Conservation (phyloP, 1,284 basidiomycete species). For the Marasmius oreades region DNA sequence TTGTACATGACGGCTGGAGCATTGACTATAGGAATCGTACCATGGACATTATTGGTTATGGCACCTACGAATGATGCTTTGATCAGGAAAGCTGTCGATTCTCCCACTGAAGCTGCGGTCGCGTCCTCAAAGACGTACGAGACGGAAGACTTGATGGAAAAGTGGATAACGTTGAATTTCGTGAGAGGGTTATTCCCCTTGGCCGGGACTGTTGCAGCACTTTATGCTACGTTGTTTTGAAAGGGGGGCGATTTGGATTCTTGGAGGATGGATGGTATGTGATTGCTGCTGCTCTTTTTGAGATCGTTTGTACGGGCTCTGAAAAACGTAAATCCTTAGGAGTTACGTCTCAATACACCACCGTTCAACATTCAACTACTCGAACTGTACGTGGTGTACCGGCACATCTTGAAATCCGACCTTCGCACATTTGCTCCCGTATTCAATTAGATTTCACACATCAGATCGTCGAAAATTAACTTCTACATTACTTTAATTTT, state of each 20-base stretch:
- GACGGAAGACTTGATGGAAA: background rate
- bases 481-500: no score
- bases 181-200: background rate
- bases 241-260: no score
- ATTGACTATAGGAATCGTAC: constrained; percentile 1
- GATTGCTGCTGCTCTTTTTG: no score
- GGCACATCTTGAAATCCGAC: no score
- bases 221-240: background rate
- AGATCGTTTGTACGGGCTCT: no score
- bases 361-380: no score
- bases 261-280: background rate
- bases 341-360: no score
- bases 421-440: no score
- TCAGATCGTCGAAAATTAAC: no score
- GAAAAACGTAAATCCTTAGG: no score
- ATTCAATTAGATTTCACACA: no score
- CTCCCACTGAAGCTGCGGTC: background rate
- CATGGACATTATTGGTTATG: background rate
- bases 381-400: no score
- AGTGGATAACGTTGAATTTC: background rate
- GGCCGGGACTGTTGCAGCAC: background rate
- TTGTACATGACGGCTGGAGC: background rate
- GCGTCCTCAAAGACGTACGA: background rate
- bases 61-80: background rate
- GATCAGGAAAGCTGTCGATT: background rate